A percentile compares a stretch with the other conserved stretches of the same genome.
Evolutionary conservation across 148 eudicot genomes (phyloP).

Genomic region (Fagopyrum homotropicum): DNA sequence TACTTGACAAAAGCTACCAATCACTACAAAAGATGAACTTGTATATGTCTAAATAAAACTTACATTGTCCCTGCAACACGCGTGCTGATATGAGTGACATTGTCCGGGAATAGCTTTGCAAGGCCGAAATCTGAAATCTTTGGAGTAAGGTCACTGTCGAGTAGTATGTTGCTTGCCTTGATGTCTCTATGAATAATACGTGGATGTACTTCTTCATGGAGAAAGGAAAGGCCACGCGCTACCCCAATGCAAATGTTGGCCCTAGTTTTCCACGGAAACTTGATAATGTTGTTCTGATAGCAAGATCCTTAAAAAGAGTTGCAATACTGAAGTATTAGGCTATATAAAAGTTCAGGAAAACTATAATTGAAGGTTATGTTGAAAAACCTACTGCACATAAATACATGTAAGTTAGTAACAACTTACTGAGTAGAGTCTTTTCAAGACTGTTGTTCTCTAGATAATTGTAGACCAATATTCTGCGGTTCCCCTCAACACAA

Average conservation of each 20-base stretch:
- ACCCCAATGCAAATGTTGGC: slow-evolving; percentile 10
- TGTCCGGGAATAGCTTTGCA: slow-evolving; percentile 46
- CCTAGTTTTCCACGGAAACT: slow-evolving; percentile 11
- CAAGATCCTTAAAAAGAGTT: not conserved
- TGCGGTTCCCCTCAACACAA: slow-evolving; percentile 34
- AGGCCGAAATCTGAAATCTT: slow-evolving; percentile 55
- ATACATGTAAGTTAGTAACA: not conserved
- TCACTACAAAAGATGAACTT: not conserved
- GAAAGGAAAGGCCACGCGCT: slow-evolving; percentile 13
- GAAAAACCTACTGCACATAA: not conserved
- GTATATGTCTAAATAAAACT: slow-evolving; percentile 15
- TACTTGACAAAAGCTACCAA: not conserved
- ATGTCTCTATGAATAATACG: slow-evolving; percentile 37
- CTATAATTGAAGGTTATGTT: not conserved
- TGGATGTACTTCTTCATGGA: slow-evolving; percentile 8
- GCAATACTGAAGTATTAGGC: not conserved
- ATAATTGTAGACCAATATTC: slow-evolving; percentile 48
- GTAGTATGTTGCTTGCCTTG: slow-evolving; percentile 53
- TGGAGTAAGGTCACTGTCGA: slow-evolving; percentile 45
- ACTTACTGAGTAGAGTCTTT: slow-evolving; percentile 36
- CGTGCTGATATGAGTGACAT: slow-evolving; percentile 49
- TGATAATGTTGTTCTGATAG: not conserved
- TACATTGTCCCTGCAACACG: slow-evolving; percentile 56
- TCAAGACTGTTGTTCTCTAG: slow-evolving; percentile 51
- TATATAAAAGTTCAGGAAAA: not conserved